Percentiles rank a stretch among this genome's conserved stretches.
Evolutionary conservation across 2,329 filamentous ascomycete species (phyloP).

Genomic region (Zopfia rhizophila): DNA sequence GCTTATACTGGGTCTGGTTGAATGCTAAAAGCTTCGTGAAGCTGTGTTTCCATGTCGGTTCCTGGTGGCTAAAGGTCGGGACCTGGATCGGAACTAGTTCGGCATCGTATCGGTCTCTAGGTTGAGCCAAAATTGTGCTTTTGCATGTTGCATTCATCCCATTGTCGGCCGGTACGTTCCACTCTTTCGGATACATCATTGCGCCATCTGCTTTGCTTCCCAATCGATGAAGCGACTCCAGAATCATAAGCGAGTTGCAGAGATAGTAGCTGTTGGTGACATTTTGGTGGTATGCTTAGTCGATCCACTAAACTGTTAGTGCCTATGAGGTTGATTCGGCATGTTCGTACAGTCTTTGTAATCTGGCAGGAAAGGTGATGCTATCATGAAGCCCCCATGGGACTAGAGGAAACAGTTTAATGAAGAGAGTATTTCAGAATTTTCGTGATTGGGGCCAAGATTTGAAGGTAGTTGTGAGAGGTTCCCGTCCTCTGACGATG

Average conservation of each 20-base stretch:
- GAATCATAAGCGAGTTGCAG: slow-evolving; percentile 51
- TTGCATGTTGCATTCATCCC: slow-evolving; percentile 2
- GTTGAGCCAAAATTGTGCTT: slow-evolving; percentile 55
- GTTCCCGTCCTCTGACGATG: too few relatives aligned
- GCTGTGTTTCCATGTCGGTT: slow-evolving; percentile 67
- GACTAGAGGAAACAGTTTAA: too few relatives aligned
- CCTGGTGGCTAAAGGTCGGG: slow-evolving; percentile 29
- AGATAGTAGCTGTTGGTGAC: slow-evolving; percentile 43
- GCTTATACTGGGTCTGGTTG: slow-evolving; percentile 69
- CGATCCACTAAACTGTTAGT: slow-evolving; percentile 44
- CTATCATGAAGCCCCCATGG: too few relatives aligned
- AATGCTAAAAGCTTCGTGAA: slow-evolving; percentile 74
- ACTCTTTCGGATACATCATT: slow-evolving; percentile 41
- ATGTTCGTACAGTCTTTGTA: too few relatives aligned
- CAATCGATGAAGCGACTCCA: slow-evolving; percentile 47
- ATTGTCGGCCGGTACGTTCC: slow-evolving; percentile 13
- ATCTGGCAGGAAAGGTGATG: too few relatives aligned
- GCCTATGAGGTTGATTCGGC: too few relatives aligned
- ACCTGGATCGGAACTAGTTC: slow-evolving; percentile 57
- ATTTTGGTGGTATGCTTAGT: slow-evolving; percentile 48
- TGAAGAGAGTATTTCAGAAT: too few relatives aligned
- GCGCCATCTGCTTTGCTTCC: slow-evolving; percentile 44
- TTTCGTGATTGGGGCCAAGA: too few relatives aligned
- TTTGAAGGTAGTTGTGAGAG: too few relatives aligned
- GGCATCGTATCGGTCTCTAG: slow-evolving; percentile 56